phyloP scores from a whole-genome alignment of 345 rosid genomes.

The Ceriops decandra region DNA sequence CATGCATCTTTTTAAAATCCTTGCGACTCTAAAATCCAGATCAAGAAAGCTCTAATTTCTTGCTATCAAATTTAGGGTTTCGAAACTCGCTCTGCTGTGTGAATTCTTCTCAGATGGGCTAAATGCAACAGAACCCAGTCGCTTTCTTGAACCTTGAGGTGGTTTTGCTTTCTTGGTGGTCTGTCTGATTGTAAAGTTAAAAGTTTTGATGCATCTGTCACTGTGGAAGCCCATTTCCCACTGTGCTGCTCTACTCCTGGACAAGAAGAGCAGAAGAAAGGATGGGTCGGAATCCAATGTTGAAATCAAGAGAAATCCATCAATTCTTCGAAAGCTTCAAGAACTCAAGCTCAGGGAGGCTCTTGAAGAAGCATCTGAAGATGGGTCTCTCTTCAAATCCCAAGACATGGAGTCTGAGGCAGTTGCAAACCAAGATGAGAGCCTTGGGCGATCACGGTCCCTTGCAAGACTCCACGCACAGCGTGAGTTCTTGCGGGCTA shows the following conservation, averaged over 20 bases:
- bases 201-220: slow-evolving; percentile 81
- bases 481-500: slow-evolving; percentile 84
- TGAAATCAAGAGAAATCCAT: slow-evolving; percentile 44
- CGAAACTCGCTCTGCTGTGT: slow-evolving; percentile 14
- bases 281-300: slow-evolving; percentile 61
- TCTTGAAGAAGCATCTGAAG: slow-evolving; percentile 91
- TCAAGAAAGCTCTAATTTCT: not conserved
- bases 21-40: slow-evolving; percentile 14
- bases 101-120: slow-evolving; percentile 27
- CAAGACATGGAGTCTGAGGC: slow-evolving; percentile 66
- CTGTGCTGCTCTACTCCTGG: slow-evolving; percentile 87
- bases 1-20: slow-evolving; percentile 7
- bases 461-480: slow-evolving; percentile 94
- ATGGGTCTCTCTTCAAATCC: slow-evolving; percentile 81
- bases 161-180: slow-evolving; percentile 23
- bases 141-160: slow-evolving; percentile 18
- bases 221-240: slow-evolving; percentile 98
- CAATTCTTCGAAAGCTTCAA: slow-evolving; percentile 63
- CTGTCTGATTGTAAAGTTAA: slow-evolving; percentile 15
- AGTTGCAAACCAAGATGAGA: slow-evolving; percentile 50
- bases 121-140: slow-evolving; percentile 11
- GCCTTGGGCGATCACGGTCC: slow-evolving; percentile 84
- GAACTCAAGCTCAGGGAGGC: slow-evolving; percentile 91
- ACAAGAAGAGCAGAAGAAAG: slow-evolving; percentile 75
- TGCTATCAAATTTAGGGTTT: slow-evolving; percentile 11